These are phyloP conservation scores for Schizophyllum amplum DNA, from an alignment of 1,284 basidiomycete species.

Conservation along the genomic window DNA sequence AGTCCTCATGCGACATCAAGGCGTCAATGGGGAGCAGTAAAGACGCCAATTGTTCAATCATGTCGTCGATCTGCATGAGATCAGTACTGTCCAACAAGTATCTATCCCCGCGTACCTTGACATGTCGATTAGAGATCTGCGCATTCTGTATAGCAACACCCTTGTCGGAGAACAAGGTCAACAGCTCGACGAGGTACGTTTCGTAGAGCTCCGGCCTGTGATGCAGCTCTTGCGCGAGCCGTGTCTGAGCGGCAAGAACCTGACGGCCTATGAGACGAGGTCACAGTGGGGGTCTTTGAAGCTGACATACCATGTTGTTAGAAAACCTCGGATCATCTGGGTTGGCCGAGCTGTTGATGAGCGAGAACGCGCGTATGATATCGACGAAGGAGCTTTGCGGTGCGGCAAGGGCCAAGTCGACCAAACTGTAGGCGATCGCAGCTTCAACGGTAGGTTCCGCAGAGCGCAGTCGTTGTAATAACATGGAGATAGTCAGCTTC, in stretches of 20 bases:
- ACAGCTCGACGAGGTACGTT: slow-evolving; percentile 77
- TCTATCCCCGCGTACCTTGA: slow-evolving; percentile 40
- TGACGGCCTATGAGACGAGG: slow-evolving; percentile 20
- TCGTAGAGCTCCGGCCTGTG: slow-evolving; percentile 70
- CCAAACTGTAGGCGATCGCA: slow-evolving; percentile 86
- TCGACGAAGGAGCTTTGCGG: slow-evolving; percentile 77
- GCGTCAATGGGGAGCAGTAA: slow-evolving; percentile 88
- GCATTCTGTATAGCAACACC: slow-evolving; percentile 86
- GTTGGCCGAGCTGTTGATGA: slow-evolving; percentile 79
- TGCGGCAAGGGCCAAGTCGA: slow-evolving; percentile 80
- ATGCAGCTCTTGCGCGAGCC: slow-evolving; percentile 72
- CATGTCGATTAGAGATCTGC: slow-evolving; percentile 52
- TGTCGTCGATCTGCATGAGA: slow-evolving; percentile 62
- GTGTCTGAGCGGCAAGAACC: slow-evolving; percentile 83
- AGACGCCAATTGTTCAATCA: slow-evolving; percentile 80
- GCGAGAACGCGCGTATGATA: slow-evolving; percentile 79
- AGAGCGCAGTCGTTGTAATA: slow-evolving; percentile 80
- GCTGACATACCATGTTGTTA: slow-evolving; percentile 63
- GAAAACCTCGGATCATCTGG: slow-evolving; percentile 80
- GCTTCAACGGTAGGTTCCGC: slow-evolving; percentile 85
- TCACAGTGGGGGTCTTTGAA: slow-evolving; percentile 1
- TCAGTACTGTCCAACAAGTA: slow-evolving; percentile 3
- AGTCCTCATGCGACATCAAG: slow-evolving; percentile 71
- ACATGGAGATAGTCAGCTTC: slow-evolving; percentile 83
- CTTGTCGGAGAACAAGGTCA: slow-evolving; percentile 86